Percentiles rank a stretch among this genome's conserved stretches.
These are phyloP conservation scores for Ophiostoma populinum DNA, from an alignment of 2,329 filamentous ascomycete genomes.

Conservation along the genomic window DNA sequence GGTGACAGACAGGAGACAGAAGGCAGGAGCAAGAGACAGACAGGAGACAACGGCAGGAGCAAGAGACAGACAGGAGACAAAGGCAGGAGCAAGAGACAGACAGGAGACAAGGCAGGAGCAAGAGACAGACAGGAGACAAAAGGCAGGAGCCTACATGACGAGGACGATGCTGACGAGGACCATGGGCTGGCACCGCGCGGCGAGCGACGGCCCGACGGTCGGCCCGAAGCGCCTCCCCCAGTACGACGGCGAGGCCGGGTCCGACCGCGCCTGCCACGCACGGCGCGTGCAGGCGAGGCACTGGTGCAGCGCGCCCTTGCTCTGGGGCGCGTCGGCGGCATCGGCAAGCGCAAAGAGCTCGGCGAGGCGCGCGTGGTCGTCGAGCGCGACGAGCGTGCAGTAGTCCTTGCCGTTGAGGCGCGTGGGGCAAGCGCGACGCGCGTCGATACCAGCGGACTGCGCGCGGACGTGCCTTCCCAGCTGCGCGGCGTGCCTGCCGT, in stretches of 20 bases:
- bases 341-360: slow-evolving; percentile 9
- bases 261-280: slow-evolving; percentile 6
- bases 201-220: slow-evolving; percentile 4
- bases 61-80: too few species aligned
- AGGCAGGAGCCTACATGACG: too few species aligned
- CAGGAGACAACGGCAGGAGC: too few species aligned
- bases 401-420: slow-evolving; percentile 9
- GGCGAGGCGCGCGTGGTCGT: slow-evolving; percentile 11
- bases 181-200: slow-evolving; percentile 6
- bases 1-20: too few species aligned
- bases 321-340: not conserved
- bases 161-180: slow-evolving; percentile 10
- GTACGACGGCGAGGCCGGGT: not conserved
- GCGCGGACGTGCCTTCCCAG: not conserved
- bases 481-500: not conserved
- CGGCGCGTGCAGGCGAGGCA: slow-evolving; percentile 9
- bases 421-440: too few species aligned
- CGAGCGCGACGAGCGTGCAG: slow-evolving; percentile 8
- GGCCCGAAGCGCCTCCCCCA: slow-evolving; percentile 5
- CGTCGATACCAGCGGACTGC: too few species aligned
- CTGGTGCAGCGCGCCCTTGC: slow-evolving; percentile 9
- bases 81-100: too few species aligned
- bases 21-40: too few species aligned
- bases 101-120: too few species aligned
- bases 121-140: too few species aligned